phyloP scores from a whole-genome alignment of 345 rosid species.

The Brassica napus region DNA sequence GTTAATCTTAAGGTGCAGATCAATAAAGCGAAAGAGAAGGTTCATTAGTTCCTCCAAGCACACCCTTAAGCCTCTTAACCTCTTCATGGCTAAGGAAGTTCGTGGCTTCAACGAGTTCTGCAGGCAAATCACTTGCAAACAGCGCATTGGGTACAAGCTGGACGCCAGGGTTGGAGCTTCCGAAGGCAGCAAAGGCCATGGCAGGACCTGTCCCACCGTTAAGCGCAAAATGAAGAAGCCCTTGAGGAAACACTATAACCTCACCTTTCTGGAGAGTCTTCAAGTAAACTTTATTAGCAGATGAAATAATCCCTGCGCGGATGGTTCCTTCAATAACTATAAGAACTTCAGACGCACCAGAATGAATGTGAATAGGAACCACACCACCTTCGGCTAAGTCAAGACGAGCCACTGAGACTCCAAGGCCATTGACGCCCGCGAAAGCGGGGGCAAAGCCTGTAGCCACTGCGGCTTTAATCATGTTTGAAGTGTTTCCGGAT shows the following conservation, averaged over 20 bases:
- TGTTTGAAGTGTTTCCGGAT: no score
- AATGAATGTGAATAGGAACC: slow-evolving; percentile 80
- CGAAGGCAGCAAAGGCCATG: slow-evolving; percentile 59
- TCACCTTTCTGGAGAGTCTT: slow-evolving; percentile 59
- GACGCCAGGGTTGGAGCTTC: slow-evolving; percentile 70
- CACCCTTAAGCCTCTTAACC: slow-evolving; percentile 68
- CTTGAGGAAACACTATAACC: slow-evolving; percentile 74
- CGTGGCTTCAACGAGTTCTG: slow-evolving; percentile 50
- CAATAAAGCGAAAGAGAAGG: not conserved
- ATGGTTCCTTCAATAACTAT: slow-evolving; percentile 58
- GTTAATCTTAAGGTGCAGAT: not conserved
- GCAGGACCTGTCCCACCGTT: slow-evolving; percentile 51
- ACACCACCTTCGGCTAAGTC: slow-evolving; percentile 75
- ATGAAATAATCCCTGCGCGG: slow-evolving; percentile 72
- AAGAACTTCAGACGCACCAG: slow-evolving; percentile 62
- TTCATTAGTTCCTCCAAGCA: slow-evolving; percentile 79
- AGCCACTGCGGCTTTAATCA: no score
- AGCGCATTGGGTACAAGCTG: slow-evolving; percentile 70
- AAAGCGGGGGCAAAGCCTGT: no score
- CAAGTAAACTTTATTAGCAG: slow-evolving; percentile 59
- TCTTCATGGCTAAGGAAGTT: slow-evolving; percentile 69
- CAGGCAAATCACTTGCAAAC: slow-evolving; percentile 61
- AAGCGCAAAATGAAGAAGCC: slow-evolving; percentile 71
- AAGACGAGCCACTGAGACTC: slow-evolving; percentile 59
- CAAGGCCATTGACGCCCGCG: no score